Evolutionary conservation across 345 rosid genomes (phyloP).

Genomic region (Chamaenerion angustifolium): DNA sequence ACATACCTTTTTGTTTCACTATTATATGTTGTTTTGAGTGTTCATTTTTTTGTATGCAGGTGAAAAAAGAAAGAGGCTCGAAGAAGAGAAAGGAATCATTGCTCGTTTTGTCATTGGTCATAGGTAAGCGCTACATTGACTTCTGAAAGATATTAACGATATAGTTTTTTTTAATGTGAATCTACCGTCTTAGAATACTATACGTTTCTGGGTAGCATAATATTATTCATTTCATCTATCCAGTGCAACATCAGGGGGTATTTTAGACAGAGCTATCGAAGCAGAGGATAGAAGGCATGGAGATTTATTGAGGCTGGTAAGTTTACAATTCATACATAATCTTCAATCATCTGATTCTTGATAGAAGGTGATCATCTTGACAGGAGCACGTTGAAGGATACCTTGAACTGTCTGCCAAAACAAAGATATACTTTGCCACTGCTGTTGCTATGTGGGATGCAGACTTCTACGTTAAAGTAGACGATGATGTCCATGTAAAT

Average conservation of each 20-base stretch:
- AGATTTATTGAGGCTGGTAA: constrained; percentile 79
- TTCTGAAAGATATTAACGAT: too few relatives aligned
- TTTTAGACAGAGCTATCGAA: constrained; percentile 81
- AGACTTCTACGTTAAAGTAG: constrained; percentile 92
- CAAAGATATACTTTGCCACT: constrained; percentile 82
- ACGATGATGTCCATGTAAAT: constrained; percentile 97
- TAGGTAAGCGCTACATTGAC: constrained; percentile 26
- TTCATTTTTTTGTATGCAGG: constrained; percentile 21
- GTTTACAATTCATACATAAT: constrained; percentile 1
- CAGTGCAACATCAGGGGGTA: constrained; percentile 86
- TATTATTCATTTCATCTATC: not conserved
- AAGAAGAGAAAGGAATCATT: constrained; percentile 88
- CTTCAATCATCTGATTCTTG: too few relatives aligned
- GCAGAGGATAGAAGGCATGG: constrained; percentile 91
- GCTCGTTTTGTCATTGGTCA: constrained; percentile 88
- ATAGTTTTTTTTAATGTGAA: too few relatives aligned
- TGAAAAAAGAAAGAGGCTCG: constrained; percentile 71
- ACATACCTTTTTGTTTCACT: not conserved
- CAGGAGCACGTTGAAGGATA: constrained; percentile 99
- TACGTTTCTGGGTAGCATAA: not conserved
- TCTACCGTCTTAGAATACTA: not conserved
- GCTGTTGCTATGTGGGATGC: constrained; percentile 90
- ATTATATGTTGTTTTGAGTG: not conserved
- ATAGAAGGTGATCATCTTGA: not conserved
- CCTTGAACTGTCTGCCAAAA: constrained; percentile 92